Percentiles rank a stretch among this genome's conserved stretches.
These are phyloP conservation scores for Lonicera japonica DNA, from an alignment of 129 eudicot genomes.

Conservation along the genomic window DNA sequence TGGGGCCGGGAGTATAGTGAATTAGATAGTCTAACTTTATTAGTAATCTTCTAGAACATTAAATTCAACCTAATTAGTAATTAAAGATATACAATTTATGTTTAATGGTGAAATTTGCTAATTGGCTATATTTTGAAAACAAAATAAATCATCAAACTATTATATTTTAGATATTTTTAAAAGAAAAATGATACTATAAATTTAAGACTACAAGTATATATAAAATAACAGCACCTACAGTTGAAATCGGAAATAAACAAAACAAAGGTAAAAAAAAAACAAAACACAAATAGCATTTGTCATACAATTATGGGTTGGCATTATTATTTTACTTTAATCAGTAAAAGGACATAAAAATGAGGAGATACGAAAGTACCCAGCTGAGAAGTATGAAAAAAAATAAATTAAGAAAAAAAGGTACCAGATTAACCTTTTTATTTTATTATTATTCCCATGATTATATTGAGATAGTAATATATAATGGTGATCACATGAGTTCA, in stretches of 20 bases:
- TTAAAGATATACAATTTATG: no score
- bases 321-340: slow-evolving; percentile 6
- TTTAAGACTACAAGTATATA: no score
- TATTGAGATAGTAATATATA: slow-evolving; percentile 37
- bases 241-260: background rate
- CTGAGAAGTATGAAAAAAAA: no score
- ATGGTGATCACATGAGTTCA: slow-evolving; percentile 59
- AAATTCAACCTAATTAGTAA: no score
- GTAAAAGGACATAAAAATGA: slow-evolving; percentile 1
- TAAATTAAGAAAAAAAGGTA: background rate
- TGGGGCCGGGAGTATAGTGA: no score
- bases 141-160: no score
- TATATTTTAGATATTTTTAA: no score
- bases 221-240: background rate
- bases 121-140: no score
- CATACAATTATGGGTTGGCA: slow-evolving; percentile 11
- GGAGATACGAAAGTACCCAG: slow-evolving; percentile 7
- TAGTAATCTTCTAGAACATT: no score
- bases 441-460: slow-evolving; percentile 20
- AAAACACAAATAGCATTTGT: background rate
- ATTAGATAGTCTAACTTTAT: no score
- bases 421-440: background rate
- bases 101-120: no score
- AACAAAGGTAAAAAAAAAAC: background rate
- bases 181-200: no score